Conservation (phyloP, 164 flowering plant species). For the Stephania cephalantha region DNA sequence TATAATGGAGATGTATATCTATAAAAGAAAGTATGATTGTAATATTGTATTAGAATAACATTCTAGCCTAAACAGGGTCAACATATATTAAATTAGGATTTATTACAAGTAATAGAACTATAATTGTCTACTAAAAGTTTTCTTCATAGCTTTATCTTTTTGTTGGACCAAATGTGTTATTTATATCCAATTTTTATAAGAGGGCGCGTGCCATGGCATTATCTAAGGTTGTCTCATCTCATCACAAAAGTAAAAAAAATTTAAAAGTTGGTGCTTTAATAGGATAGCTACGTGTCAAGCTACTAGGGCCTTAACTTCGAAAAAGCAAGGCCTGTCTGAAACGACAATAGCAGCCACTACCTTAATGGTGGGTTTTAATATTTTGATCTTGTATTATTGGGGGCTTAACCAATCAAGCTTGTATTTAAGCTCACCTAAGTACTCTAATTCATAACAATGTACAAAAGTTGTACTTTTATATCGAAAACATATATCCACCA, state of each 20-base stretch:
- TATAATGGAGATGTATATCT: neutral
- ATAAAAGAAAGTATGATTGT: neutral
- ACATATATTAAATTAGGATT: conserved; percentile 6
- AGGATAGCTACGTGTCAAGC: neutral
- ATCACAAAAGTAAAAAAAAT: neutral
- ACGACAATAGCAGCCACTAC: conserved; percentile 7
- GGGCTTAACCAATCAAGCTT: neutral
- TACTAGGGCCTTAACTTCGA: neutral
- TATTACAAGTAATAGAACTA: neutral
- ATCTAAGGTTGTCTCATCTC: conserved; percentile 12
- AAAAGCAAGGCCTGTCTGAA: conserved; percentile 10
- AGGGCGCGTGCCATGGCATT: conserved; percentile 12
- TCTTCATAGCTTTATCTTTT: neutral
- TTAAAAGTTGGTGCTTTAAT: neutral
- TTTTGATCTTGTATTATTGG: neutral
- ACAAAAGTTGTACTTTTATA: neutral
- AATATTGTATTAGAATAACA: conserved; percentile 4
- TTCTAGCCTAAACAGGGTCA: neutral
- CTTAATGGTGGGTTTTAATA: neutral
- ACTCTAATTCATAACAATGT: neutral
- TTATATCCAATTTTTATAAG: neutral
- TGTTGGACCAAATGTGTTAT: neutral
- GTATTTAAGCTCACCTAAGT: neutral
- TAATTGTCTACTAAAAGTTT: too few species aligned
- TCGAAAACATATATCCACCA: neutral